Conservation (phyloP, 1,284 basidiomycete genomes). For the Leccinum fallax region DNA sequence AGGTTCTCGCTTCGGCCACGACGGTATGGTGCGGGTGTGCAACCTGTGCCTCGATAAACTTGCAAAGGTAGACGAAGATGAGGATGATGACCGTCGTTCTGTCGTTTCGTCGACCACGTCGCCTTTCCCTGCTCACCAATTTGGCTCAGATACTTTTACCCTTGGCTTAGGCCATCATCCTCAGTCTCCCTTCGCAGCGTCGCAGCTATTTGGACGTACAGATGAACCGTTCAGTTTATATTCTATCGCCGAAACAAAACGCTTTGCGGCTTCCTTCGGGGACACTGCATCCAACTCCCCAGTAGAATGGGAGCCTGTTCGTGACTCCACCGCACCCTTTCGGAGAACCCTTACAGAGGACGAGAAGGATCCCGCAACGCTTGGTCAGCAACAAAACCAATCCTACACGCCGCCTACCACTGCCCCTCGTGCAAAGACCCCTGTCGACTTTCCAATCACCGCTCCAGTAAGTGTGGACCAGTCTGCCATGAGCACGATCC, state of each 20-base stretch:
- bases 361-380: slow-evolving; percentile 57
- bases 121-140: slow-evolving; percentile 49
- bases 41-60: slow-evolving; percentile 94
- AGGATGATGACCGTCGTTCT: slow-evolving; percentile 81
- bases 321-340: slow-evolving; percentile 78
- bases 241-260: slow-evolving; percentile 74
- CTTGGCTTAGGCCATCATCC: slow-evolving; percentile 55
- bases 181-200: slow-evolving; percentile 87
- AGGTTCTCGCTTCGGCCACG: slow-evolving; percentile 89
- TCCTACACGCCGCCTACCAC: slow-evolving; percentile 38
- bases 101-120: slow-evolving; percentile 68
- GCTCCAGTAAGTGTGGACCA: slow-evolving; percentile 49
- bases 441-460: slow-evolving; percentile 56
- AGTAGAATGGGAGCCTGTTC: slow-evolving; percentile 52
- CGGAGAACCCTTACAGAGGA: slow-evolving; percentile 79
- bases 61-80: slow-evolving; percentile 75
- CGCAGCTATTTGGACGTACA: slow-evolving; percentile 76
- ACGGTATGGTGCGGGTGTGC: slow-evolving; percentile 92
- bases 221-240: slow-evolving; percentile 79
- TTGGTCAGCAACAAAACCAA: slow-evolving; percentile 46
- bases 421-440: slow-evolving; percentile 50
- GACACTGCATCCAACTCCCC: slow-evolving; percentile 53
- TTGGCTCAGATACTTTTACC: slow-evolving; percentile 46
- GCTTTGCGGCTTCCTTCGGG: slow-evolving; percentile 55
- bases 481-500: slow-evolving; percentile 57